Evolutionary conservation across 2,329 filamentous ascomycete species (phyloP), one percentile per base, ranked within the genome.

Genomic region (Lasiodiplodia sp.): DNA sequence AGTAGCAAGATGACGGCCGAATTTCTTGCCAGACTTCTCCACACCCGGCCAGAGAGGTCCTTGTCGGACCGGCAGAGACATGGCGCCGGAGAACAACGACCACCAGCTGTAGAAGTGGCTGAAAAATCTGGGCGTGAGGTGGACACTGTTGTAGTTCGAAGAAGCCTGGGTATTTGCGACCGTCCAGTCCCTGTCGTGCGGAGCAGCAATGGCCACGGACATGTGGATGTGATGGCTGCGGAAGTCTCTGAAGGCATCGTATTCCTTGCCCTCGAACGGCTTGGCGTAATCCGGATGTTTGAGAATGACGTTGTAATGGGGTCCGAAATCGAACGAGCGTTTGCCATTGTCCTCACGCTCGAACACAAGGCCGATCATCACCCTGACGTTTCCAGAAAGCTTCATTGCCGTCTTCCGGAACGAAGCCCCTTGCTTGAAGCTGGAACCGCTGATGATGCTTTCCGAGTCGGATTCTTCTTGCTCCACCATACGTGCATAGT

Each of bases 371-470:
- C 96, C 96, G 16, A 92, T 90, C 76, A 95, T 87, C 92, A 94
- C 97, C 79, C 93, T 92, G 0, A 99, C 96, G 75, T 96, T 96
- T 16, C 96, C 96, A 3, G 96, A 98, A 14, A 99, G 86, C 80
- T 99, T 99, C 95, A 99, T 98, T 64, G 97, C 89, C 3, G 98
- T 96, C 81, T 99, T 99, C 80, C 97, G 97, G 85, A 99, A 99
- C 0, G 90, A 86, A n/a, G 94, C 92, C 2, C 91, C 89, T 44
- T 91, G 88, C 73, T 89, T 92, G 75, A 87, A 85, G 72, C 86
- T 90, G 69, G 89, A 91, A 16, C 88, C 87, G 63, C 86, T 88
- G 2, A 87, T 83, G 38, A 89, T 72, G 65, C 71, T 83, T 72
- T 86, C 91, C 64, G 89, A 88, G 66, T 90, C 87, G 65, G 82